Conservation (phyloP, 1,284 basidiomycete genomes). For the Blastosporella zonata region DNA sequence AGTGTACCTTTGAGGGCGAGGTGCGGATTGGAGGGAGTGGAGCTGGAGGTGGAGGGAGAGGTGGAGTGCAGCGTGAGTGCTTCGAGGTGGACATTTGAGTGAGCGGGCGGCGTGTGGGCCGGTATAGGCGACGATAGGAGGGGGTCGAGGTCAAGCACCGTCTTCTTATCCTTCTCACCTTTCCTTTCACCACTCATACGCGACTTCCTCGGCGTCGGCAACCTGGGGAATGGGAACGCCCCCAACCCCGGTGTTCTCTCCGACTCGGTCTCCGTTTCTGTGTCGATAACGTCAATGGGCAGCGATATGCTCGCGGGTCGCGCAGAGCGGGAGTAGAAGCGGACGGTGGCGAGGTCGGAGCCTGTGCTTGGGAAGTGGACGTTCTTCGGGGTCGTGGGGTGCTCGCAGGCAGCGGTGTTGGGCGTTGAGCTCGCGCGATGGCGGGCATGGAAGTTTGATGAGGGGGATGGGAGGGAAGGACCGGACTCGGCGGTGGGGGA, state of each 20-base stretch:
- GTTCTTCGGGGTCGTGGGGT: constrained; percentile 66
- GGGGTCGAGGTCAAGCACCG: constrained; percentile 41
- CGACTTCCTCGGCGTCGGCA: constrained; percentile 2
- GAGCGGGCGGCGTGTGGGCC: constrained; percentile 29
- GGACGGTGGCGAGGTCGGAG: constrained; percentile 77
- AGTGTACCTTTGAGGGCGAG: constrained; percentile 60
- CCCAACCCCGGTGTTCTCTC: constrained; percentile 28
- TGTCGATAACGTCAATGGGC: constrained; percentile 44
- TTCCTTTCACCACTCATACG: neutral
- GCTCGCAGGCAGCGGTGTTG: constrained; percentile 44
- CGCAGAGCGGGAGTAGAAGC: constrained; percentile 80
- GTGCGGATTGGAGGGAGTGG: constrained; percentile 7
- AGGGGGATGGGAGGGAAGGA: constrained; percentile 41
- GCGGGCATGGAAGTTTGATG: constrained; percentile 28
- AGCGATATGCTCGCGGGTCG: constrained; percentile 54
- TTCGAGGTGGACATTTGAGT: constrained; percentile 38
- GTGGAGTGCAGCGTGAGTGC: constrained; percentile 18
- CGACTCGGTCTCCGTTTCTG: constrained; percentile 75
- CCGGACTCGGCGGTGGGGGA: constrained; percentile 23
- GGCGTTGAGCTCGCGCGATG: constrained; percentile 62
- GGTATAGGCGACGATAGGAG: constrained; percentile 43
- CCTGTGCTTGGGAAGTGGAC: constrained; percentile 80
- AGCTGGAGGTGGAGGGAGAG: neutral
- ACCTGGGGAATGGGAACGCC: constrained; percentile 16
- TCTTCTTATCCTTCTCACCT: neutral